Evolutionary conservation across 1,284 basidiomycete genomes (phyloP), one percentile per base, ranked within the genome.

Genomic region (Pterulicium gracile): DNA sequence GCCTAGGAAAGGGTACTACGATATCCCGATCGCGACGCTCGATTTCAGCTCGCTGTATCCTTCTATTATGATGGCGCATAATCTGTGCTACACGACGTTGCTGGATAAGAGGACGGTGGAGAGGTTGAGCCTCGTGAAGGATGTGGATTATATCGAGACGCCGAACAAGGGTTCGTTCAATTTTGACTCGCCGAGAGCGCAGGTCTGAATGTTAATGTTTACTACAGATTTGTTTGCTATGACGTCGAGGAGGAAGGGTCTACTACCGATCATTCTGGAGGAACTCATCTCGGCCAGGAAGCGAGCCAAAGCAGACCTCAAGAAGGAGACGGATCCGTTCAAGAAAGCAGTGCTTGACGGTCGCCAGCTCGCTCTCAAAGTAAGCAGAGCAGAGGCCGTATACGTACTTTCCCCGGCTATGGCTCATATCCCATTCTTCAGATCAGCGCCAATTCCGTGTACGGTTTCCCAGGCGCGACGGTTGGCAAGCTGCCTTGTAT

Each of bases 21-120:
- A 95, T 58, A 77, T 82, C 0, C 93, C 93, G 0, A 96, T 98
- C 56, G 91, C 94, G 3, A 97, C 93, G 0, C 76, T 98, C 36
- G 93, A 98, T 75, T 98, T 98, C 66, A 92, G 89, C 48, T 96
- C 92, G 0, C 73, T 98, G 53, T 98, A 98, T 62, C 93, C 93
- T 0, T 97, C 94, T 0, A 97, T 98, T 66, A 98, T 98, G 93
- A 96, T 96, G 92, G 94, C 93, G 0, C 94, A 98, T 61, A 98
- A 97, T 59, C 68, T 98, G 1, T 97, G 93, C 62, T 98, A 97
- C 58, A 96, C 94, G 0, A 95, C 94, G 0, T 69, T 96, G 13
- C 62, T 95, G 18, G 87, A 95, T 53, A 87, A 81, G 58, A 47
- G 53, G 3, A 86, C 82, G 0, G 83, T 93, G 15, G 85, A 91